phyloP scores from a whole-genome alignment of 2,329 filamentous ascomycete genomes.

The Neurospora sp. region DNA sequence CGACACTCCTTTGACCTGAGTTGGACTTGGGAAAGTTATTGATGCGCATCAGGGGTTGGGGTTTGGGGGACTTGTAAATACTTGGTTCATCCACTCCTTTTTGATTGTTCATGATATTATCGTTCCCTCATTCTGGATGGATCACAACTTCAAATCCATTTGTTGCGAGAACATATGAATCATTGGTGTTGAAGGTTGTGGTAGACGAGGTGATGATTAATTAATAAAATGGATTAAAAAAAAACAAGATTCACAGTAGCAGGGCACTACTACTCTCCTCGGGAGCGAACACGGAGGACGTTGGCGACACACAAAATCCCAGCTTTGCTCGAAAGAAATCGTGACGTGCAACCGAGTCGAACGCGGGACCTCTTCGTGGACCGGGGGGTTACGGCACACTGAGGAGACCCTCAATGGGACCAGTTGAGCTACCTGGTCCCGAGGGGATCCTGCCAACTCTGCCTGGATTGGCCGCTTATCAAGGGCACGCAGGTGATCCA shows the following conservation, averaged over 20 bases:
- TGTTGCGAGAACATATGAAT: not conserved
- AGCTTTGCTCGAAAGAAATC: too few relatives aligned
- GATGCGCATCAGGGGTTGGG: not conserved
- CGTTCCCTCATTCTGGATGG: not conserved
- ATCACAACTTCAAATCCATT: not conserved
- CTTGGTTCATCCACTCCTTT: not conserved
- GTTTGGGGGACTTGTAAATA: not conserved
- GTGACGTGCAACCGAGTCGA: not conserved
- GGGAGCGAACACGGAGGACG: not conserved
- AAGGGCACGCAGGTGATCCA: not conserved
- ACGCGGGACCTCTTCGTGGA: not conserved
- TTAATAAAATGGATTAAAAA: not conserved
- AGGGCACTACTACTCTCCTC: not conserved
- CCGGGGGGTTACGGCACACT: too few relatives aligned
- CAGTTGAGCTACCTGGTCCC: too few relatives aligned
- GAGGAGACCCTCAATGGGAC: too few relatives aligned
- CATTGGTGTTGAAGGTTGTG: not conserved
- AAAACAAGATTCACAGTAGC: too few relatives aligned
- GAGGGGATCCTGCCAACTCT: not conserved
- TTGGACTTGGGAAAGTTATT: not conserved
- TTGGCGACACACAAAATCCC: too few relatives aligned
- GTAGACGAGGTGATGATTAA: not conserved
- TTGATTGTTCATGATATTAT: not conserved
- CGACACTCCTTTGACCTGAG: slow-evolving; percentile 1
- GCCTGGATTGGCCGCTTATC: not conserved